Evolutionary conservation across 1,284 basidiomycete genomes (phyloP).

Genomic region (Marasmius sp.): DNA sequence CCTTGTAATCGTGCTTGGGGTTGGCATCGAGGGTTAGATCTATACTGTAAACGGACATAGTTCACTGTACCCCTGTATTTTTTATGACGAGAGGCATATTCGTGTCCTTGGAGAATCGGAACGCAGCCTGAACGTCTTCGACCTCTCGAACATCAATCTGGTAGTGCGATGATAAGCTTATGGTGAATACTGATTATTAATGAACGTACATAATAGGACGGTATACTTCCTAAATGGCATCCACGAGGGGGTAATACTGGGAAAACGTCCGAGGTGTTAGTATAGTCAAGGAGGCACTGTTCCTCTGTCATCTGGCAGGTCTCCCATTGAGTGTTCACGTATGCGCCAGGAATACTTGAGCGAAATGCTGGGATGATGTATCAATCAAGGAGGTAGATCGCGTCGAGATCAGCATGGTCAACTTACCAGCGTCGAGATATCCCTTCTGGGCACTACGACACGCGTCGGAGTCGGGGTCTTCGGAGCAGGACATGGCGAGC

Average conservation of each 20-base stretch:
- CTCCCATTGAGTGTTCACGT: slow-evolving; percentile 40
- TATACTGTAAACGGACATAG: neutral
- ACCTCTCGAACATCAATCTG: slow-evolving; percentile 43
- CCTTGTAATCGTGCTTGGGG: slow-evolving; percentile 45
- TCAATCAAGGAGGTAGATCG: neutral
- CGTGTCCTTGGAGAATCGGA: slow-evolving; percentile 37
- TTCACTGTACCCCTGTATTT: slow-evolving; percentile 44
- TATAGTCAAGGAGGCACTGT: slow-evolving; percentile 34
- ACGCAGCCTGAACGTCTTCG: slow-evolving; percentile 41
- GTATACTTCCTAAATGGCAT: slow-evolving; percentile 39
- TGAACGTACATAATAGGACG: slow-evolving; percentile 36
- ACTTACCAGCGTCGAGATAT: slow-evolving; percentile 29
- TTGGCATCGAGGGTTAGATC: neutral
- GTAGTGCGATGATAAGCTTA: neutral
- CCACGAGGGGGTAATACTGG: slow-evolving; percentile 25
- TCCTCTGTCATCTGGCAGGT: slow-evolving; percentile 35
- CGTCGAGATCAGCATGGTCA: neutral
- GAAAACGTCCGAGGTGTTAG: slow-evolving; percentile 21
- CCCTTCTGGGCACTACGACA: slow-evolving; percentile 19
- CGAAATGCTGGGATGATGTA: slow-evolving; percentile 19
- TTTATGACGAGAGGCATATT: slow-evolving; percentile 45
- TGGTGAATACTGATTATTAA: neutral
- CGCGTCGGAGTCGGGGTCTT: slow-evolving; percentile 21
- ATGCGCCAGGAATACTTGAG: slow-evolving; percentile 23
- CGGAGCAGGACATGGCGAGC: slow-evolving; percentile 26